Evolutionary conservation across 768 basidiomycete species (phyloP), one percentile per base, ranked within the genome.

Genomic region (Mycena leptocephala): DNA sequence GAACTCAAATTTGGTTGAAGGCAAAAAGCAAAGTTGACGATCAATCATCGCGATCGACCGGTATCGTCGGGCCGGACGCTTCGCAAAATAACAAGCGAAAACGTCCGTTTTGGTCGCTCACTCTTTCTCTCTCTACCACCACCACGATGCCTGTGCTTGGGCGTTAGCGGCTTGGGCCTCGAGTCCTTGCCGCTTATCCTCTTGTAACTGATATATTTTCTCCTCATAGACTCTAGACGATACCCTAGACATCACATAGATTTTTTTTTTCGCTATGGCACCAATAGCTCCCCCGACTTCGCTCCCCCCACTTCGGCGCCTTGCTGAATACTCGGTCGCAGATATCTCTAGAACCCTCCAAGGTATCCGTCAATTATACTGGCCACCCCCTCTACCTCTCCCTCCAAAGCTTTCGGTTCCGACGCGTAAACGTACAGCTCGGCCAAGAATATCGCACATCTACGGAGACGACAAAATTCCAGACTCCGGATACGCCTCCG

Each of bases 401-500:
- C 80, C 83, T 32, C 66, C 85, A 20, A 81, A 80, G 61, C 79
- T 87, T 55, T 69, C 78, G 32, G 75, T 83, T 43, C 85, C 81
- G 63, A 81, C 79, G 67, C 82, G 79, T n/a, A n/a, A n/a, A 77
- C 81, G 59, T 20, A 72, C 82, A 51, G 74, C 75, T 13, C 83
- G 82, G 32, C 79, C 78, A 33, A 81, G 69, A 66, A 73, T 53
- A 18, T 70, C 33, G 13, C 70, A 56, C 37, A 75, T 81, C 67
- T 84, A 65, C 82, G 87, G 88, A 70, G 88, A 89, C 64, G 83
- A 81, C 11, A 72, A 73, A 22, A 87, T 91, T 4, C 92, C 92
- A 1, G 94, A 96, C 83, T 95, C 94, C 14, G 95, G 95, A 41
- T 95, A 95, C 77, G 95, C 93, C 7, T 94, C 94, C 48, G 93